phyloP scores from a whole-genome alignment of 257 asterid species.

The Solanum phureja region DNA sequence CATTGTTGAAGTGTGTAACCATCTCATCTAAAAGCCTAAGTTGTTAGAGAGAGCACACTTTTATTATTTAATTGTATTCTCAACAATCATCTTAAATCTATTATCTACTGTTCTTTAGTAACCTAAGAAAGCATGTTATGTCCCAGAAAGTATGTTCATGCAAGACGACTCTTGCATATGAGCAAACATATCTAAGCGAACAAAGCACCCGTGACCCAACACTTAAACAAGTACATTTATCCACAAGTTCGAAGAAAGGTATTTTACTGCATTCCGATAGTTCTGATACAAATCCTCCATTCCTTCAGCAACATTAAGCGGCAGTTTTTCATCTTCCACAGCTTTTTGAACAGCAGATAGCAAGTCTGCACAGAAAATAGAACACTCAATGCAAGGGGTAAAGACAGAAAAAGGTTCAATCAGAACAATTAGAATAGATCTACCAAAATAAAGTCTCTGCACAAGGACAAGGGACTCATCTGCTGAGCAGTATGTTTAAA shows the following conservation, averaged over 20 bases:
- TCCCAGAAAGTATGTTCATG: neutral
- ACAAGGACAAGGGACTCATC: neutral
- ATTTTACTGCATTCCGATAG: constrained; percentile 76
- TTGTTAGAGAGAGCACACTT: neutral
- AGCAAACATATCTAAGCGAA: neutral
- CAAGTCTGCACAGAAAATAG: constrained; percentile 40
- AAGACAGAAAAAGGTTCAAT: neutral
- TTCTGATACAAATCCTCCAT: constrained; percentile 82
- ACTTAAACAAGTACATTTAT: constrained; percentile 7
- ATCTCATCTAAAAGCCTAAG: neutral
- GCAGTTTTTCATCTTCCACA: constrained; percentile 72
- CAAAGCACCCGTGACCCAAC: neutral
- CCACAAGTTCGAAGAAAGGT: constrained; percentile 24
- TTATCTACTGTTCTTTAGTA: neutral
- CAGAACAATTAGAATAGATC: neutral
- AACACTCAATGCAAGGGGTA: constrained; percentile 5
- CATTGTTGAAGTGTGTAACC: neutral
- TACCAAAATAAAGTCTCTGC: neutral
- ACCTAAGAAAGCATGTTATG: neutral
- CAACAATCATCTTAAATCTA: neutral
- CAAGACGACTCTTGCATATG: neutral
- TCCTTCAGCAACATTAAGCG: constrained; percentile 52
- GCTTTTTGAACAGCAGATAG: constrained; percentile 61
- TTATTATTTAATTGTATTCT: neutral
- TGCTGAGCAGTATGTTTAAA: neutral